Conservation (phyloP, 306 rosid species). For the Chamaecrista fasciculata region DNA sequence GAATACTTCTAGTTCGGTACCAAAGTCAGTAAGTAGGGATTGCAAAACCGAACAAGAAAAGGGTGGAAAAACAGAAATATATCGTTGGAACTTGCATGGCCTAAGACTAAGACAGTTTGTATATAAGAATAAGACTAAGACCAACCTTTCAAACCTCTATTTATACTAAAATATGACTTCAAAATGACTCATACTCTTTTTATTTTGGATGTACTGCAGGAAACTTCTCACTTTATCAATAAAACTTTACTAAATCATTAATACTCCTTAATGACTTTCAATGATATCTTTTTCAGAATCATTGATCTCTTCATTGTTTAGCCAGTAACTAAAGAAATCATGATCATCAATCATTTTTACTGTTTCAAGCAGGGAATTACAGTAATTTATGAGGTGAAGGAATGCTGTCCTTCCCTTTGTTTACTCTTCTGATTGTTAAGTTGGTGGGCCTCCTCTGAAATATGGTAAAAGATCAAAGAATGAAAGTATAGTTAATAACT, state of each 20-base stretch:
- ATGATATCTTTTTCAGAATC: not conserved
- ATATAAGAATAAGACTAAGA: too few relatives aligned
- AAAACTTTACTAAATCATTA: not conserved
- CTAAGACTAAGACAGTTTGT: not conserved
- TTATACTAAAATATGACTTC: not conserved
- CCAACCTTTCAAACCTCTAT: not conserved
- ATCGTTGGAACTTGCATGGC: not conserved
- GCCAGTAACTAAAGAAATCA: not conserved
- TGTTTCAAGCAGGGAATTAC: not conserved
- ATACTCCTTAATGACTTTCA: not conserved
- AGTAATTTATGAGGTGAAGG: not conserved
- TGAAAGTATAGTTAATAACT: not conserved
- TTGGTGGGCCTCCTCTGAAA: not conserved
- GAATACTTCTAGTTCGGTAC: not conserved
- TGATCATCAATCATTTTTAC: not conserved
- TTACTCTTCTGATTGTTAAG: not conserved
- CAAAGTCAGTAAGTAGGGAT: not conserved
- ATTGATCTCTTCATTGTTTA: not conserved
- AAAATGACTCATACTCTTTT: not conserved
- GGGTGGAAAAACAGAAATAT: not conserved
- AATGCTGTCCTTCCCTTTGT: not conserved
- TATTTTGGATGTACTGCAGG: not conserved
- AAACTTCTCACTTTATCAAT: not conserved
- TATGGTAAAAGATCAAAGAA: not conserved
- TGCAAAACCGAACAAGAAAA: not conserved